Evolutionary conservation across 352 stramenopile species (phyloP).

Genomic region (Globisporangium nunn): DNA sequence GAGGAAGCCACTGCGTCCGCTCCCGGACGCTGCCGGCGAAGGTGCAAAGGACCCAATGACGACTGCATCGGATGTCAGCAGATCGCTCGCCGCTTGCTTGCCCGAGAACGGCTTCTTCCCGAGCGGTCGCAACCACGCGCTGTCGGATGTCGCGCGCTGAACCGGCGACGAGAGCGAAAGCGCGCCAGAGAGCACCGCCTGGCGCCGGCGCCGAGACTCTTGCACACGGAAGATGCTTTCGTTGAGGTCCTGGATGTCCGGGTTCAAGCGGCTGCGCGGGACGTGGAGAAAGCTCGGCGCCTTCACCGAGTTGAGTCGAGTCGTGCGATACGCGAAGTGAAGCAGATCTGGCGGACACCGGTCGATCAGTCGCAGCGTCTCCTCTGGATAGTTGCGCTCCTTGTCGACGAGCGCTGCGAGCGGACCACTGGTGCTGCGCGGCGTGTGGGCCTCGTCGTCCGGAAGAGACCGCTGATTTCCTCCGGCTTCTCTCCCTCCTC

Average conservation of each 20-base stretch:
- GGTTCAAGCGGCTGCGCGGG: constrained; percentile 26
- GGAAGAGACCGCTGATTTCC: no score
- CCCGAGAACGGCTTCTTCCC: constrained; percentile 13
- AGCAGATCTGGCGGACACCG: constrained; percentile 36
- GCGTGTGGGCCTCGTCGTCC: background rate
- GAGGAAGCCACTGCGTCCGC: constrained; percentile 7
- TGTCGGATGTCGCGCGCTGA: constrained; percentile 10
- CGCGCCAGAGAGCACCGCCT: background rate
- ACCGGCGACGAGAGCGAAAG: constrained; percentile 1
- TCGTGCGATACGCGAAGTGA: constrained; percentile 43
- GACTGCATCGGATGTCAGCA: background rate
- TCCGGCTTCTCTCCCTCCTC: no score
- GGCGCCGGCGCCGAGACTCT: constrained; percentile 39
- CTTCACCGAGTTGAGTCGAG: constrained; percentile 47
- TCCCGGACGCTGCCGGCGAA: background rate
- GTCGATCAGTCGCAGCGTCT: background rate
- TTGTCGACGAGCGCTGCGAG: background rate
- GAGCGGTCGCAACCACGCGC: constrained; percentile 25
- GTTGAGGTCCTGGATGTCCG: constrained; percentile 41
- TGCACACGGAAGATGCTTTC: constrained; percentile 46
- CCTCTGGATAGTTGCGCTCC: no score
- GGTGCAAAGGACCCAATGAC: background rate
- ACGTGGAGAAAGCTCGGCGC: constrained; percentile 58
- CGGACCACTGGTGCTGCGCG: background rate
- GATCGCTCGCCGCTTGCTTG: constrained; percentile 1